Evolutionary conservation across 2,329 filamentous ascomycete species (phyloP).

Genomic region (Penicillium sclerotiorum): DNA sequence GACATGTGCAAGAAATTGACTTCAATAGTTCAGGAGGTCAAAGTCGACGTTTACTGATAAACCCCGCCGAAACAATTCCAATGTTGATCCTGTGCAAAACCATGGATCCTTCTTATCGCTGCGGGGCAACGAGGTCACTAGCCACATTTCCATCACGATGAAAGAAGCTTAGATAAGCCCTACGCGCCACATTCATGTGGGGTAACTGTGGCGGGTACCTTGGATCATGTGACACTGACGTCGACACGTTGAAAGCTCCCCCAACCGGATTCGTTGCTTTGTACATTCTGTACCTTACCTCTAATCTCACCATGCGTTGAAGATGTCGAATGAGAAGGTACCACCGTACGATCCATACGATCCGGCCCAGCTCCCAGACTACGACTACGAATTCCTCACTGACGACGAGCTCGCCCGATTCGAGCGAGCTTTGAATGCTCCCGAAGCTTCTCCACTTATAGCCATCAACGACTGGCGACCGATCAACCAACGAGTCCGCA

Average conservation of each 20-base stretch:
- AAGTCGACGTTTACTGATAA: not conserved
- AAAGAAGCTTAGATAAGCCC: too few species aligned
- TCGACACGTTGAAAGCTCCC: slow-evolving; percentile 17
- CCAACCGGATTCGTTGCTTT: slow-evolving; percentile 18
- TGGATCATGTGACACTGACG: slow-evolving; percentile 24
- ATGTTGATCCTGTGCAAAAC: slow-evolving; percentile 2
- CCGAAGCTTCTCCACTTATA: slow-evolving; percentile 75
- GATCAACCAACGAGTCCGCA: slow-evolving; percentile 70
- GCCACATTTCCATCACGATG: too few species aligned
- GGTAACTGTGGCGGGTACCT: slow-evolving; percentile 4
- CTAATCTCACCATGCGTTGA: slow-evolving; percentile 28
- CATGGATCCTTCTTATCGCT: slow-evolving; percentile 15
- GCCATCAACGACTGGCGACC: slow-evolving; percentile 97
- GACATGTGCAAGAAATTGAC: not conserved
- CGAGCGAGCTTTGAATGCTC: slow-evolving; percentile 76
- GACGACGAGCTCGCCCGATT: slow-evolving; percentile 76
- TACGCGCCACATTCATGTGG: too few species aligned
- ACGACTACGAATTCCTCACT: slow-evolving; percentile 73
- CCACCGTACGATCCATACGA: slow-evolving; percentile 62
- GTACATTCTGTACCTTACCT: not conserved
- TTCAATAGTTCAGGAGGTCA: not conserved
- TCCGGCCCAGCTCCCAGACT: slow-evolving; percentile 72
- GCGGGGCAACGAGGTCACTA: slow-evolving; percentile 5
- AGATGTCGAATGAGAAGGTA: slow-evolving; percentile 33
- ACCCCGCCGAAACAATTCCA: slow-evolving; percentile 1